Conservation (phyloP, 306 rosid genomes). For the Coriaria nepalensis region DNA sequence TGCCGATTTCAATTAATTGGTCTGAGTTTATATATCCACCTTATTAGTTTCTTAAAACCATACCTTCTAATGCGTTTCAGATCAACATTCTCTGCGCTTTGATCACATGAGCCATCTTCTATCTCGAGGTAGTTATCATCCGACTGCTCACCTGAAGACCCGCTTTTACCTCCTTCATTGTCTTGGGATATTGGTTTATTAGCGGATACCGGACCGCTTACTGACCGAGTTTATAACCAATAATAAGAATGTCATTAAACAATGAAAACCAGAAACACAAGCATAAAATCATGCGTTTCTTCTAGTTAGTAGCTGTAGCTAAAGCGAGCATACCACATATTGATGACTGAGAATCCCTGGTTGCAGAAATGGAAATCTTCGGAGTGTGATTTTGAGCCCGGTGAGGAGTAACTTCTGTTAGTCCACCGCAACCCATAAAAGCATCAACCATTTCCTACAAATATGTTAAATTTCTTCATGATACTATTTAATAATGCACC, state of each 20-base stretch:
- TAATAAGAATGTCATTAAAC: not conserved
- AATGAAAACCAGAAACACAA: too few species aligned
- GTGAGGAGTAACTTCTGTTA: slow-evolving; percentile 16
- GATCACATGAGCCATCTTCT: slow-evolving; percentile 48
- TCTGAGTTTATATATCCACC: not conserved
- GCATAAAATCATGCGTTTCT: too few species aligned
- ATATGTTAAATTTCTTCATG: too few species aligned
- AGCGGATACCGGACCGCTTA: slow-evolving; percentile 66
- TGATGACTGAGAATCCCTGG: slow-evolving; percentile 72
- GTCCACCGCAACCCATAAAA: slow-evolving; percentile 31
- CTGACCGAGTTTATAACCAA: slow-evolving; percentile 23
- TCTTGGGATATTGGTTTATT: slow-evolving; percentile 32
- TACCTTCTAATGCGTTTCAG: slow-evolving; percentile 65
- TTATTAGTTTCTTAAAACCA: not conserved
- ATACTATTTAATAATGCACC: too few species aligned
- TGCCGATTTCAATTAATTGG: not conserved
- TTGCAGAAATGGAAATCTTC: slow-evolving; percentile 41
- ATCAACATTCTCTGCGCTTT: slow-evolving; percentile 11
- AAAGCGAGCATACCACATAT: slow-evolving; percentile 32
- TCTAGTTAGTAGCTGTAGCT: too few species aligned
- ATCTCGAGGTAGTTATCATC: slow-evolving; percentile 50
- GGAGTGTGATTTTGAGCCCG: slow-evolving; percentile 37
- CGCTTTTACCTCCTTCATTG: slow-evolving; percentile 49
- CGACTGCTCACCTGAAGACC: slow-evolving; percentile 62
- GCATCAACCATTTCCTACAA: slow-evolving; percentile 45